Evolutionary conservation across 129 eudicot genomes (phyloP).

Genomic region (Glebionis coronaria): DNA sequence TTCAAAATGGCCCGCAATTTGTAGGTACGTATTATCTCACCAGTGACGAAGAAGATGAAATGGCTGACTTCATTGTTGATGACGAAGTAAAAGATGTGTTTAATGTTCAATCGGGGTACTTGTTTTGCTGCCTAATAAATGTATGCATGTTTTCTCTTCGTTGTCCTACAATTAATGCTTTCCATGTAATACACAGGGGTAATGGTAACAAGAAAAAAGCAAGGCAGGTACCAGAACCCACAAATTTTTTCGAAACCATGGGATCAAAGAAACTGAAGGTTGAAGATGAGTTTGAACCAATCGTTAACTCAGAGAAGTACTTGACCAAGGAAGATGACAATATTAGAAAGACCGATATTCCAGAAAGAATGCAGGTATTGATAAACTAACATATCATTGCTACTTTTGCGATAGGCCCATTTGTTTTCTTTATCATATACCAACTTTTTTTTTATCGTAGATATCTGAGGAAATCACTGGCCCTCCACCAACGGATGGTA

Average conservation of each 20-base stretch:
- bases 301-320: constrained; percentile 61
- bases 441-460: constrained; percentile 35
- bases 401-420: neutral
- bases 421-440: constrained; percentile 17
- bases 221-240: constrained; percentile 41
- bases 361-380: constrained; percentile 90
- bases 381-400: constrained; percentile 10
- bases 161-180: constrained; percentile 13
- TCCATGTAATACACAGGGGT: constrained; percentile 37
- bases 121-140: neutral
- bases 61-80: constrained; percentile 73
- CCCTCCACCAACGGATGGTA: constrained; percentile 48
- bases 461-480: constrained; percentile 75
- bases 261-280: constrained; percentile 50
- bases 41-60: constrained; percentile 52
- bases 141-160: neutral
- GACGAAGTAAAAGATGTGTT: constrained; percentile 37
- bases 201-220: constrained; percentile 51
- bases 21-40: constrained; percentile 36
- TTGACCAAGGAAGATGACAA: constrained; percentile 73
- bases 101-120: constrained; percentile 36
- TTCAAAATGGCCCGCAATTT: constrained; percentile 9
- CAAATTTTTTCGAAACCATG: constrained; percentile 39
- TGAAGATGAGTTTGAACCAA: constrained; percentile 82
- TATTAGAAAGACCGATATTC: constrained; percentile 64